These are phyloP conservation scores for Lignosus rhinocerotis DNA, from an alignment of 1,284 basidiomycete species.

Conservation along the genomic window DNA sequence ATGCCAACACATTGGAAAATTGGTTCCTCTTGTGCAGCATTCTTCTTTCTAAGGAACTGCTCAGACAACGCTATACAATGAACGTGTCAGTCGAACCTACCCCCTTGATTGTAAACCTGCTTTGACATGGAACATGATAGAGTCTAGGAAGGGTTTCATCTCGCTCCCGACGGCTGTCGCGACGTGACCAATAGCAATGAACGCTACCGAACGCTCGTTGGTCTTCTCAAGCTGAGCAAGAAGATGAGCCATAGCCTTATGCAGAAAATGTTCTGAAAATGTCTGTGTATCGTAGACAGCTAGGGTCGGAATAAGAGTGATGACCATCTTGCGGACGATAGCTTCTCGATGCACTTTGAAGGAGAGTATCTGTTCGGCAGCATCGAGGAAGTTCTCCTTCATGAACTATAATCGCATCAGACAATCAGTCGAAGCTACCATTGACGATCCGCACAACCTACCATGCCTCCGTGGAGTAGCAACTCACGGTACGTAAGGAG, in stretches of 20 bases:
- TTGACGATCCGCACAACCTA: constrained; percentile 35
- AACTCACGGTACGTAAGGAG: constrained; percentile 92
- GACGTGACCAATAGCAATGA: constrained; percentile 96
- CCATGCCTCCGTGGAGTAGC: constrained; percentile 91
- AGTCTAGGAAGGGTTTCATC: constrained; percentile 95
- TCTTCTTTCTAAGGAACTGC: constrained; percentile 78
- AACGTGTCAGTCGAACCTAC: constrained; percentile 45
- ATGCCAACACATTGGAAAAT: constrained; percentile 99
- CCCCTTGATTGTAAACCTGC: constrained; percentile 83
- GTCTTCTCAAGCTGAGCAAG: constrained; percentile 88
- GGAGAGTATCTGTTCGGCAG: constrained; percentile 88
- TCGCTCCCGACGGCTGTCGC: constrained; percentile 90
- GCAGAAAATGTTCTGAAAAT: constrained; percentile 87
- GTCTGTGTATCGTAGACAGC: constrained; percentile 93
- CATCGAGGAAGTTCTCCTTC: constrained; percentile 87
- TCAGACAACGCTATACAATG: constrained; percentile 12
- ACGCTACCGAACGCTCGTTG: constrained; percentile 91
- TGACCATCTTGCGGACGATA: constrained; percentile 89
- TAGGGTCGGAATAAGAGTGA: constrained; percentile 90
- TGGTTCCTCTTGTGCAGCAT: constrained; percentile 90
- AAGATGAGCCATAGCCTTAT: constrained; percentile 91
- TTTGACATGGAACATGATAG: constrained; percentile 90
- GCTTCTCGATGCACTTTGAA: constrained; percentile 88
- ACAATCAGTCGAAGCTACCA: not conserved
- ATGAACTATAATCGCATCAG: constrained; percentile 67